These are phyloP conservation scores for Euphorbia corollata DNA, from an alignment of 441 rosid genomes.

Conservation along the genomic window DNA sequence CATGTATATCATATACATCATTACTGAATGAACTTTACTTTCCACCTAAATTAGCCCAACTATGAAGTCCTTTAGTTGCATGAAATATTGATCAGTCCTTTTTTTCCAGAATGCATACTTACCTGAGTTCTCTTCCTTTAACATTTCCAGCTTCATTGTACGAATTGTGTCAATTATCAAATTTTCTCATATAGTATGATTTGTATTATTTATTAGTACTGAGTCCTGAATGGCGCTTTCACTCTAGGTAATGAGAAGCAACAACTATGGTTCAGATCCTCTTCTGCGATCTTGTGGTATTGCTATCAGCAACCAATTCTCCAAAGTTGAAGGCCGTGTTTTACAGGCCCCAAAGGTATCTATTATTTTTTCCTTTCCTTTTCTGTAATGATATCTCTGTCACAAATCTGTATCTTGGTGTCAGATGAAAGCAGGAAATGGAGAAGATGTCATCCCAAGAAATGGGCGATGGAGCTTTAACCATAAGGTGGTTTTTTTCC, in stretches of 20 bases:
- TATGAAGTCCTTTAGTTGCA: not conserved
- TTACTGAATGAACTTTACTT: not conserved
- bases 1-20: not conserved
- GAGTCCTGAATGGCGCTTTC: constrained; percentile 17
- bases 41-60: not conserved
- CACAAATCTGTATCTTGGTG: constrained; percentile 10
- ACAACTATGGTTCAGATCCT: constrained; percentile 54
- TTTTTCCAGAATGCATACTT: not conserved
- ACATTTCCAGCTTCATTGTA: not conserved
- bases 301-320: constrained; percentile 40
- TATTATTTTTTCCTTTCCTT: not conserved
- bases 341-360: constrained; percentile 54
- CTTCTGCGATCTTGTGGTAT: constrained; percentile 59
- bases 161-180: not conserved
- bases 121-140: not conserved
- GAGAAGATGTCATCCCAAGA: constrained; percentile 50
- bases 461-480: constrained; percentile 75
- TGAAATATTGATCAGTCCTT: not conserved
- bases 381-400: not conserved
- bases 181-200: not conserved
- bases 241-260: constrained; percentile 48
- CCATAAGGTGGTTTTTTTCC: constrained; percentile 39
- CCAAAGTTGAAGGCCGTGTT: constrained; percentile 64
- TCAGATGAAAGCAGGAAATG: constrained; percentile 67
- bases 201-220: not conserved